These are phyloP conservation scores for Blastobotrys chiropterorum DNA, from an alignment of 805 yeast genomes.

Conservation along the genomic window DNA sequence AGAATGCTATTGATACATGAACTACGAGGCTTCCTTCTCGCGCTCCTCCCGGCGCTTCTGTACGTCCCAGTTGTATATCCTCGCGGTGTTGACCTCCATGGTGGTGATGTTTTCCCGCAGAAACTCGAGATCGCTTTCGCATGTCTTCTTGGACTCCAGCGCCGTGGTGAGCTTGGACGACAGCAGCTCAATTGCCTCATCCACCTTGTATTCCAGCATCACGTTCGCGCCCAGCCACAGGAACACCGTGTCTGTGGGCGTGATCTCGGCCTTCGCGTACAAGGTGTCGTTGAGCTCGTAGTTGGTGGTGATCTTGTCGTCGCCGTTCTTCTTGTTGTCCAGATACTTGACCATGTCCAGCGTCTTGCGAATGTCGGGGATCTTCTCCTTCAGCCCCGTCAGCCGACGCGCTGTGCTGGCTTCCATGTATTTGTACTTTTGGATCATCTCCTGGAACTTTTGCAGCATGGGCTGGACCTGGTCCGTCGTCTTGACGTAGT, in stretches of 20 bases:
- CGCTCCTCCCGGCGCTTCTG: slow-evolving; percentile 26
- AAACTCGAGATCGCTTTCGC: slow-evolving; percentile 81
- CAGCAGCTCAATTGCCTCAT: slow-evolving; percentile 75
- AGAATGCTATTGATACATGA: neutral
- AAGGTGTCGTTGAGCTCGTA: slow-evolving; percentile 92
- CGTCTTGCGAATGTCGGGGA: slow-evolving; percentile 92
- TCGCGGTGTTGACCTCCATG: slow-evolving; percentile 95
- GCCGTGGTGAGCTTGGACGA: slow-evolving; percentile 58
- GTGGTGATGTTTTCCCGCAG: slow-evolving; percentile 87
- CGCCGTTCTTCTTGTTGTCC: slow-evolving; percentile 38
- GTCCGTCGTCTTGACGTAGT: slow-evolving; percentile 57
- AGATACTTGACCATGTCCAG: slow-evolving; percentile 63
- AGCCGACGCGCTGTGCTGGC: slow-evolving; percentile 36
- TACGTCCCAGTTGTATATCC: slow-evolving; percentile 41
- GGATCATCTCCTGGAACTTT: slow-evolving; percentile 78
- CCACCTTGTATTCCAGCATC: slow-evolving; percentile 89
- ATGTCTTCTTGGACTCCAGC: slow-evolving; percentile 47
- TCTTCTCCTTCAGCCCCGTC: slow-evolving; percentile 51
- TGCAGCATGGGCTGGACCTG: slow-evolving; percentile 67
- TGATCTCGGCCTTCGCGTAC: slow-evolving; percentile 73
- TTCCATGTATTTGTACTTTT: slow-evolving; percentile 84
- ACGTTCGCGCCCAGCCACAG: slow-evolving; percentile 98
- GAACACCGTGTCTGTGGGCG: slow-evolving; percentile 59
- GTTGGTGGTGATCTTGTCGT: slow-evolving; percentile 55
- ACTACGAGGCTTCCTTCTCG: neutral